A percentile compares a stretch with the other conserved stretches of the same genome.
These are phyloP conservation scores for Magnaporthiopsis incrustans DNA, from an alignment of 2,329 filamentous ascomycete species.

Conservation along the genomic window DNA sequence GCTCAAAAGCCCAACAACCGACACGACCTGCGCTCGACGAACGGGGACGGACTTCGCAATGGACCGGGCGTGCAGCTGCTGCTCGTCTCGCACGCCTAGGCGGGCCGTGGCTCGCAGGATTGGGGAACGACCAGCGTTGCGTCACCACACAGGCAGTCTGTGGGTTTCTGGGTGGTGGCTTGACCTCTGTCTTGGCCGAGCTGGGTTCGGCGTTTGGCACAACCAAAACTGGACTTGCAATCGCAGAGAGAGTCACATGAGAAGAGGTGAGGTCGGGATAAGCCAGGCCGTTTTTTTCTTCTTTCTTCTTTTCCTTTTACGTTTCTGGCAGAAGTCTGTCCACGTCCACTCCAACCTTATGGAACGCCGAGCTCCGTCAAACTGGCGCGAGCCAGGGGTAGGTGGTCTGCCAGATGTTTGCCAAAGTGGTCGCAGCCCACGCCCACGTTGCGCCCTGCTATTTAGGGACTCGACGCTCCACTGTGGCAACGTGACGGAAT, in stretches of 20 bases:
- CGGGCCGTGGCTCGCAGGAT: background rate
- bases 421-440: too few relatives aligned
- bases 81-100: background rate
- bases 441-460: too few relatives aligned
- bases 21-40: background rate
- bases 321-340: background rate
- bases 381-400: background rate
- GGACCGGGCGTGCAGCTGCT: background rate
- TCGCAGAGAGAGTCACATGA: background rate
- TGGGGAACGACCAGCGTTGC: background rate
- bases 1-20: background rate
- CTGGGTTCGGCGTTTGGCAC: too few relatives aligned
- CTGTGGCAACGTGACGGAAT: too few relatives aligned
- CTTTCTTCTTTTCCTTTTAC: background rate
- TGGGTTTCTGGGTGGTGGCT: background rate
- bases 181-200: too few relatives aligned
- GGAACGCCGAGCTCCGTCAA: background rate
- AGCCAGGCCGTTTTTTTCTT: background rate
- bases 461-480: too few relatives aligned
- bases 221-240: too few relatives aligned
- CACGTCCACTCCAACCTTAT: background rate
- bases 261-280: background rate
- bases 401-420: background rate
- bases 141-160: background rate
- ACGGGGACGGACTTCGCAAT: background rate